Evolutionary conservation across 106 monocot species (phyloP).

Genomic region (Acanthochlamys bracteata): DNA sequence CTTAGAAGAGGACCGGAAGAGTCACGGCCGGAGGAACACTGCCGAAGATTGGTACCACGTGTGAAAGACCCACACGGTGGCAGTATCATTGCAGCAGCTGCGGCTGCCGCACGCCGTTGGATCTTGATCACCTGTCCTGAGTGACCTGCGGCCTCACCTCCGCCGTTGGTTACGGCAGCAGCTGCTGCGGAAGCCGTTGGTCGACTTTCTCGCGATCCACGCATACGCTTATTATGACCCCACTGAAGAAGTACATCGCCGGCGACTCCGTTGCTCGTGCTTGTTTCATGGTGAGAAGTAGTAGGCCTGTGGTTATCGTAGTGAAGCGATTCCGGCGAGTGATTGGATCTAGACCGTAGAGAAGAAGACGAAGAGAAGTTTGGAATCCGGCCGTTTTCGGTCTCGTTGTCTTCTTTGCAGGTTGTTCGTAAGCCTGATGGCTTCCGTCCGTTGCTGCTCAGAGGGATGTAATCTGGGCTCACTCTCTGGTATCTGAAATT

Average conservation of each 20-base stretch:
- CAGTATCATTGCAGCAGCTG: constrained; percentile 22
- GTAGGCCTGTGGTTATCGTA: background rate
- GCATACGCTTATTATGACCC: constrained; percentile 1
- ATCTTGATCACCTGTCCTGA: constrained; percentile 24
- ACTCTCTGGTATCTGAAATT: constrained; percentile 4
- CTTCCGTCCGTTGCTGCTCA: background rate
- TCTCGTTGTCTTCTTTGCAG: background rate
- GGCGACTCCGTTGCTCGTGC: background rate
- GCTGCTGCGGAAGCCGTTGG: background rate
- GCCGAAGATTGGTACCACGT: constrained; percentile 32
- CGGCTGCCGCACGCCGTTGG: constrained; percentile 32
- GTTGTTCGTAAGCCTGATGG: constrained; percentile 1
- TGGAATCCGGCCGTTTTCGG: background rate
- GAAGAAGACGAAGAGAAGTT: background rate
- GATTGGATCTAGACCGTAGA: background rate
- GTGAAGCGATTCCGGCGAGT: background rate
- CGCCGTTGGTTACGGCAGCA: background rate
- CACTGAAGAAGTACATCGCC: constrained; percentile 1
- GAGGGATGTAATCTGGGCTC: constrained; percentile 1
- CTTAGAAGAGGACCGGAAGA: constrained; percentile 7
- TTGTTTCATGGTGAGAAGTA: background rate
- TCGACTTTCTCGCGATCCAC: background rate
- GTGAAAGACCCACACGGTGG: constrained; percentile 25
- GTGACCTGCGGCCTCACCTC: constrained; percentile 12
- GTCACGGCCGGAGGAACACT: constrained; percentile 14